Percentiles rank a stretch among this genome's conserved stretches.
phyloP scores from a whole-genome alignment of 1,284 basidiomycete species.

The Tausonia pullulans region DNA sequence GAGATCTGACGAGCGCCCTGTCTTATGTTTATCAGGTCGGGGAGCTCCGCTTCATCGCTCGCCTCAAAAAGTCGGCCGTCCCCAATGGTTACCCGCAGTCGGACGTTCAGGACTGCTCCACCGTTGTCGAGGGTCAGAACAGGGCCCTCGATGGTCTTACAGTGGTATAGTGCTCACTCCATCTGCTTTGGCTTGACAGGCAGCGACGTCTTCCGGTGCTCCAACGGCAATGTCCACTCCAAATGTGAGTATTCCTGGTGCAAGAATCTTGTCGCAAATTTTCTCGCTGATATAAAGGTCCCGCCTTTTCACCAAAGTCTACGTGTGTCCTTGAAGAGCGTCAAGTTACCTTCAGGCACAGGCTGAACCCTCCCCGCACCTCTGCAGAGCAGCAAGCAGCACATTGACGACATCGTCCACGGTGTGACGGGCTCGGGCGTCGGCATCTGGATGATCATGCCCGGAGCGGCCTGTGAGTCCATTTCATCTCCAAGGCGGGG shows the following conservation, averaged over 20 bases:
- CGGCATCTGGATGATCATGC: conserved; percentile 32
- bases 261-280: not conserved
- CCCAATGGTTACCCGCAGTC: conserved; percentile 36
- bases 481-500: no score
- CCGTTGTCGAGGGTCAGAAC: conserved; percentile 36
- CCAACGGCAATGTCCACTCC: conserved; percentile 33
- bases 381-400: conserved; percentile 32
- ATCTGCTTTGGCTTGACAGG: no score
- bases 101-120: conserved; percentile 36
- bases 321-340: not conserved
- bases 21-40: conserved; percentile 27
- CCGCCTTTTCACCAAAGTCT: not conserved
- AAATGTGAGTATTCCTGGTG: not conserved
- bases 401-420: conserved; percentile 38
- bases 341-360: conserved; percentile 3
- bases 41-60: conserved; percentile 43
- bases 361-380: conserved; percentile 3
- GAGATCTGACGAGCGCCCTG: no score
- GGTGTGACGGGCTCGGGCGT: conserved; percentile 36
- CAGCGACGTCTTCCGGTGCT: conserved; percentile 35
- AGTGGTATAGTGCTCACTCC: no score
- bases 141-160: no score
- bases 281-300: not conserved
- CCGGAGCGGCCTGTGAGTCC: conserved; percentile 36
- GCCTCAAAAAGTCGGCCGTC: conserved; percentile 37